Conservation (phyloP, 2,329 filamentous ascomycete species). For the Ambrosiella xylebori region DNA sequence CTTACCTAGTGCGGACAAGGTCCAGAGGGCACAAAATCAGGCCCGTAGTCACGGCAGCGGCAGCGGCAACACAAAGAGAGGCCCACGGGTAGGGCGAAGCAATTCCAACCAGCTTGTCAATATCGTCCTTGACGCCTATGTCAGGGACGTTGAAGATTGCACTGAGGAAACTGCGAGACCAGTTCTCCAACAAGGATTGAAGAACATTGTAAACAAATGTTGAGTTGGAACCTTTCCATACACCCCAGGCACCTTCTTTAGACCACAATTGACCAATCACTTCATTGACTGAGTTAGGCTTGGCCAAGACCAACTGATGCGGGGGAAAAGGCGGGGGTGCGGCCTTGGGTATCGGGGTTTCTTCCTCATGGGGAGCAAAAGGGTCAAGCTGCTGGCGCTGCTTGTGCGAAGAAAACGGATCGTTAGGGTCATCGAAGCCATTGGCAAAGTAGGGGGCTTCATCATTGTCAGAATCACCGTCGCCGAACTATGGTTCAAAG, state of each 20-base stretch:
- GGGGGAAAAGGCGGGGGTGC: constrained; percentile 19
- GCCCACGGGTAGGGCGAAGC: constrained; percentile 69
- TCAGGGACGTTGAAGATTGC: constrained; percentile 84
- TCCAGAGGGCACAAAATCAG: constrained; percentile 75
- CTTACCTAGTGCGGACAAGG: constrained; percentile 57
- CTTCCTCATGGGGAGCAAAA: constrained; percentile 11
- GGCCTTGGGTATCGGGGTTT: constrained; percentile 15
- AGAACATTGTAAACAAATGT: constrained; percentile 85
- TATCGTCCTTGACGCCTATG: constrained; percentile 54
- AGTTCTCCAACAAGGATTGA: constrained; percentile 75
- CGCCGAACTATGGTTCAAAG: constrained; percentile 8
- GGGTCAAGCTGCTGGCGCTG: constrained; percentile 11
- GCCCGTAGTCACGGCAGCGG: constrained; percentile 53
- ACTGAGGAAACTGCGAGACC: constrained; percentile 77
- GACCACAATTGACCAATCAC: constrained; percentile 78
- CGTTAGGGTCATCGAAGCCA: constrained; percentile 35
- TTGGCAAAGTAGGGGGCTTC: constrained; percentile 77
- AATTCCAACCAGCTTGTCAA: constrained; percentile 55
- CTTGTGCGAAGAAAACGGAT: constrained; percentile 14
- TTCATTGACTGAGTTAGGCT: constrained; percentile 66
- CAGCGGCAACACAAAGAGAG: constrained; percentile 55
- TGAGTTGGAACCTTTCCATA: constrained; percentile 87
- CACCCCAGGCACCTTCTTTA: constrained; percentile 74
- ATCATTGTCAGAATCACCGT: constrained; percentile 49
- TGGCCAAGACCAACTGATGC: constrained; percentile 54